Conservation (phyloP, 345 rosid genomes). For the Noccaea bulbosa region DNA sequence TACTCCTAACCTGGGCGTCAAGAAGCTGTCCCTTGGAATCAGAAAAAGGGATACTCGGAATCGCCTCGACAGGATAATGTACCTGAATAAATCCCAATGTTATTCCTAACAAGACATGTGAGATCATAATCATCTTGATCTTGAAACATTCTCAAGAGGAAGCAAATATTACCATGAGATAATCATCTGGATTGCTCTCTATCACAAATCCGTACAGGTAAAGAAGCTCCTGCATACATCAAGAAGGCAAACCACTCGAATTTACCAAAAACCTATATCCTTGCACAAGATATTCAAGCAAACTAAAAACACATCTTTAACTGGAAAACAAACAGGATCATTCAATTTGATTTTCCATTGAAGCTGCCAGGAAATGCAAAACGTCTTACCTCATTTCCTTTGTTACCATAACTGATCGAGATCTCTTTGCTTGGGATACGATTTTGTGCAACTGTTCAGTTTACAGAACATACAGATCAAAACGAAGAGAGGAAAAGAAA, state of each 20-base stretch:
- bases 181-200: constrained; percentile 85
- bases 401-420: constrained; percentile 87
- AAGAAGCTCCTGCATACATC: constrained; percentile 71
- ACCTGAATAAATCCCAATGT: constrained; percentile 52
- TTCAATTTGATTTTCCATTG: constrained; percentile 17
- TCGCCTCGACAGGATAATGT: constrained; percentile 91
- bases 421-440: constrained; percentile 64
- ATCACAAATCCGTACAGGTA: constrained; percentile 94
- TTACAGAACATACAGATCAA: constrained; percentile 5
- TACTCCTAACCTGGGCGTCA: constrained; percentile 71
- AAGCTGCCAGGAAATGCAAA: constrained; percentile 26
- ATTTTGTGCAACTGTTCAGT: constrained; percentile 58
- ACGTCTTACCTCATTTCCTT: constrained; percentile 87
- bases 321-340: constrained; percentile 16
- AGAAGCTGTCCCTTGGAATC: constrained; percentile 86
- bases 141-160: constrained; percentile 16
- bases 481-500: constrained; percentile 13
- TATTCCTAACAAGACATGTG: constrained; percentile 29
- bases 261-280: not conserved
- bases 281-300: constrained; percentile 16
- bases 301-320: constrained; percentile 22
- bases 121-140: constrained; percentile 24
- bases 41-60: constrained; percentile 59
- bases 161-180: constrained; percentile 70
- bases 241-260: constrained; percentile 24